A percentile compares a stretch with the other conserved stretches of the same genome.
Evolutionary conservation across 1,139 yeast genomes (phyloP).

Genomic region (Scheffersomyces parashehatae): DNA sequence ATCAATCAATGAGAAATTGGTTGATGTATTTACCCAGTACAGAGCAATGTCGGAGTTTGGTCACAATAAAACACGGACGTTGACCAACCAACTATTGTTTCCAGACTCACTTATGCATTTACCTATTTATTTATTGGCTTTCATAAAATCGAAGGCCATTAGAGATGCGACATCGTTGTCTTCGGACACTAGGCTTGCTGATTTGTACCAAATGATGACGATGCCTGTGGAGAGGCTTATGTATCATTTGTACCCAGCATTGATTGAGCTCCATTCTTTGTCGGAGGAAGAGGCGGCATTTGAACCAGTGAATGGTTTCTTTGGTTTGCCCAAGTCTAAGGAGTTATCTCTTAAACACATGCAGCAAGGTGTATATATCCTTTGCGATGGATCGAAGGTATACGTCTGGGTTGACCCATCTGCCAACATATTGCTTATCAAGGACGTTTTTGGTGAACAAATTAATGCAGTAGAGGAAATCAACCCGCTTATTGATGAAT

Average conservation of each 20-base stretch:
- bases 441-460: slow-evolving; percentile 70
- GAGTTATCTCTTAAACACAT: slow-evolving; percentile 49
- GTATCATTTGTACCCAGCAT: slow-evolving; percentile 75
- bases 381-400: slow-evolving; percentile 68
- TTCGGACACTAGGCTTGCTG: slow-evolving; percentile 63
- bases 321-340: slow-evolving; percentile 49
- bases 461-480: slow-evolving; percentile 46
- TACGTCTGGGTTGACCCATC: slow-evolving; percentile 72
- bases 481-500: slow-evolving; percentile 52
- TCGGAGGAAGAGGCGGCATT: slow-evolving; percentile 55
- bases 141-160: slow-evolving; percentile 68
- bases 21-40: slow-evolving; percentile 76
- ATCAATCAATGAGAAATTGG: slow-evolving; percentile 62
- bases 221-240: slow-evolving; percentile 62
- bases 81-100: slow-evolving; percentile 69
- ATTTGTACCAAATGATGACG: slow-evolving; percentile 52
- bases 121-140: slow-evolving; percentile 66
- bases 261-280: slow-evolving; percentile 72
- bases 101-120: slow-evolving; percentile 81
- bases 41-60: slow-evolving; percentile 57
- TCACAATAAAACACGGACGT: slow-evolving; percentile 45
- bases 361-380: slow-evolving; percentile 75
- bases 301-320: slow-evolving; percentile 48
- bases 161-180: slow-evolving; percentile 44
- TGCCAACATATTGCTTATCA: slow-evolving; percentile 65